Evolutionary conservation across 352 stramenopile genomes (phyloP), one percentile per base, ranked within the genome.

Genomic region (Detonula confervacea): DNA sequence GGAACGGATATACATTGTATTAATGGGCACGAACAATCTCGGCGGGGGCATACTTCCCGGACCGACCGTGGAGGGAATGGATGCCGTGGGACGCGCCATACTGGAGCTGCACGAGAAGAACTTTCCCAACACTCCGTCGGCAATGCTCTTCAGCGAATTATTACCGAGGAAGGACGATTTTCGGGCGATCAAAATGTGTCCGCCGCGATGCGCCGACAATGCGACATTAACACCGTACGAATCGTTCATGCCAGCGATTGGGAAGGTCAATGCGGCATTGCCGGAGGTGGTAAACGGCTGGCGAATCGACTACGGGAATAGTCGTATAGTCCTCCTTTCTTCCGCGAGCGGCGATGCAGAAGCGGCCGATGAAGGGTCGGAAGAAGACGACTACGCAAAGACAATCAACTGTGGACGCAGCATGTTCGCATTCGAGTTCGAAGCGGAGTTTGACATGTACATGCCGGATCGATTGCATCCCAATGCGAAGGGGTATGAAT

Each of bases 11-110:
- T 84, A 68, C 30, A 87, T 86, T 44, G 44, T 91, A 18, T 37
- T 85, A 16, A 88, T 91, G 9, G 85, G 85, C 18, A 89, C 77
- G 11, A 91, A 91, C 47, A 84, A 91, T 62, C 68, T 91, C 18
- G 69, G 70, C 18, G 70, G 42, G 22, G 68, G 72, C 8, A 80
- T 80, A 63, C 33, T 71, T 20, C 72, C 72, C 8, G 12, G 59
- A 9, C 35, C 35, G 29, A 80, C 72, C 14, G 47, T 74, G 6
- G 2, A 54, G 12, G 72, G 72, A 12, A 80, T 80, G 30, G 72
- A 80, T 60, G 72, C 72, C 11, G 44, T 57, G 3, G 55, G 55
- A 20, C 33, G 63, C 24, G 47, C 35, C 7, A 42, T 80, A 71
- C 24, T 75, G 24, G 25, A 73, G 33, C 16, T 70, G 2, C 33